A percentile compares a stretch with the other conserved stretches of the same genome.
Conservation (phyloP, 140 eudicot species). For the Ambrosia hybrid region DNA sequence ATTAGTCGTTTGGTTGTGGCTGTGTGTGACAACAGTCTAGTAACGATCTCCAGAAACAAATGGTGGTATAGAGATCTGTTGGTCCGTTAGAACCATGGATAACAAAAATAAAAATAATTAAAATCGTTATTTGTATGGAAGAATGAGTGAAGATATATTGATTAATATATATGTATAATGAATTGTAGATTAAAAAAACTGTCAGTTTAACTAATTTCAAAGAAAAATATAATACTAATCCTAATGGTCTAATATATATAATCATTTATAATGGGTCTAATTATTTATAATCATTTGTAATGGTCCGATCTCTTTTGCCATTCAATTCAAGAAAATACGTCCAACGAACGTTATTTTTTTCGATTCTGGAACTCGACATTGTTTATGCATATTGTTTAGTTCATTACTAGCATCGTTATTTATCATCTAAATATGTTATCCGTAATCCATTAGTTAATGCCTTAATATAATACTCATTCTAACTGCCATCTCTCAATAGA, state of each 20-base stretch:
- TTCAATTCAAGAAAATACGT: neutral
- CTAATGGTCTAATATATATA: neutral
- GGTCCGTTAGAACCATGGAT: too few relatives aligned
- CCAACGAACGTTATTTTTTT: neutral
- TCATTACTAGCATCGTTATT: neutral
- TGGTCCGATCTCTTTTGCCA: neutral
- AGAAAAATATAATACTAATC: neutral
- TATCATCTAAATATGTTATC: neutral
- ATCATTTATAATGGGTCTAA: neutral
- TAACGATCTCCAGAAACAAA: too few relatives aligned
- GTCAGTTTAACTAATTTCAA: neutral
- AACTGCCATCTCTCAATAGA: neutral
- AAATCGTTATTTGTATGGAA: too few relatives aligned
- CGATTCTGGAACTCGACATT: neutral
- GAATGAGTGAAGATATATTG: too few relatives aligned
- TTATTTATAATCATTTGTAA: too few relatives aligned
- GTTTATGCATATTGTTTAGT: neutral
- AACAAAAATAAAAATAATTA: too few relatives aligned
- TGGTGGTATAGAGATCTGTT: too few relatives aligned
- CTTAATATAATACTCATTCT: neutral
- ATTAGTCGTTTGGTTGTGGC: too few relatives aligned
- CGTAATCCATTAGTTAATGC: neutral
- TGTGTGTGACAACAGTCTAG: too few relatives aligned
- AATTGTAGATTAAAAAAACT: too few relatives aligned
- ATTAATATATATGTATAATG: too few relatives aligned